phyloP scores from a whole-genome alignment of 2,329 filamentous ascomycete species.

The Aspergillus japonicus region DNA sequence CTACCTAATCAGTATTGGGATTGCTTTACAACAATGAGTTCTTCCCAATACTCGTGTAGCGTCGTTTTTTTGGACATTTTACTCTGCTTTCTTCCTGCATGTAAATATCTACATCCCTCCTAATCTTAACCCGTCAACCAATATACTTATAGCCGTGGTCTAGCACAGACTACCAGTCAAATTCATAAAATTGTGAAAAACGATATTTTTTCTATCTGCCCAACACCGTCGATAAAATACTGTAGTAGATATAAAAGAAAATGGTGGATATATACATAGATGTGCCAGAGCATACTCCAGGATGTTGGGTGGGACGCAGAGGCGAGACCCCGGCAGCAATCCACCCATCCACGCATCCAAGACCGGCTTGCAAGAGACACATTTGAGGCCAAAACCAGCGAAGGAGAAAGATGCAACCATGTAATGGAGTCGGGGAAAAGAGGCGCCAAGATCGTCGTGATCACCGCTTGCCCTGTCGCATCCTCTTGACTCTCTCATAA shows the following conservation, averaged over 20 bases:
- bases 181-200: not conserved
- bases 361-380: constrained; percentile 6
- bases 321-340: not conserved
- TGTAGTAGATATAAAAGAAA: not conserved
- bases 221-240: not conserved
- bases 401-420: not conserved
- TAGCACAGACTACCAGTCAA: too few species aligned
- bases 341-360: not conserved
- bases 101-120: not conserved
- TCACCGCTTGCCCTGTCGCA: constrained; percentile 64
- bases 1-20: constrained; percentile 52
- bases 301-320: not conserved
- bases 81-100: not conserved
- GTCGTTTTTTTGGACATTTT: not conserved
- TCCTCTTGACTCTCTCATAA: constrained; percentile 82
- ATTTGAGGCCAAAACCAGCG: constrained; percentile 2
- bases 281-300: not conserved
- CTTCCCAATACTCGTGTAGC: not conserved
- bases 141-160: too few species aligned
- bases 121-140: too few species aligned
- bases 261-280: not conserved
- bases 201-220: not conserved
- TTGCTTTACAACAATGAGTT: constrained; percentile 47
- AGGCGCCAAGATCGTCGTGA: not conserved
- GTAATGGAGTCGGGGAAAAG: too few species aligned